Conservation (phyloP, 768 basidiomycete genomes). For the Omphalotus guepiniiformis region DNA sequence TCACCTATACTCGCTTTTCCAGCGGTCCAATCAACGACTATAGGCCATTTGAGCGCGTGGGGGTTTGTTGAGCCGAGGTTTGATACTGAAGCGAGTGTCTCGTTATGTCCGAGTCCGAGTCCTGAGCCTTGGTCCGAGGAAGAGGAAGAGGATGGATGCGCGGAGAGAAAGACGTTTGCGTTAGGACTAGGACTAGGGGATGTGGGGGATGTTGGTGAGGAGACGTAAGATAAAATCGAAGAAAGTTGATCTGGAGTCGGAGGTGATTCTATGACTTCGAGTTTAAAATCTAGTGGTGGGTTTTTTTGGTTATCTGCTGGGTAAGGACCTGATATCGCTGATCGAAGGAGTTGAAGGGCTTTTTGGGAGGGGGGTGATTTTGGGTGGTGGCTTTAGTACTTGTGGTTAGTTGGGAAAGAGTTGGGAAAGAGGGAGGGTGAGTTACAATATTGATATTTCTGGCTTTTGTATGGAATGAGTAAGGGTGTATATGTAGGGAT, state of each 20-base stretch:
- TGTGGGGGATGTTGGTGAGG: constrained; percentile 23
- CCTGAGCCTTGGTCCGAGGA: constrained; percentile 28
- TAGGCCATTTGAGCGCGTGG: constrained; percentile 60
- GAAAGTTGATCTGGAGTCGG: constrained; percentile 67
- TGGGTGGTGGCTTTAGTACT: constrained; percentile 51
- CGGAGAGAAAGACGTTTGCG: constrained; percentile 51
- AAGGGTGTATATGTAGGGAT: background rate
- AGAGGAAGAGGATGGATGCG: constrained; percentile 49
- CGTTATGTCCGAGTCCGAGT: background rate
- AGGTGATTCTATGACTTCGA: constrained; percentile 64
- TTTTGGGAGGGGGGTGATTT: constrained; percentile 60
- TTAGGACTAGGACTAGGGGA: constrained; percentile 26
- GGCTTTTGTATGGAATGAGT: constrained; percentile 29
- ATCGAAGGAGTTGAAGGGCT: constrained; percentile 56
- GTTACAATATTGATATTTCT: constrained; percentile 66
- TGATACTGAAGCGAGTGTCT: constrained; percentile 18
- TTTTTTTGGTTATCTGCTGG: constrained; percentile 44
- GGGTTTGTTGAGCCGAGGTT: constrained; percentile 53
- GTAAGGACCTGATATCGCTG: constrained; percentile 57
- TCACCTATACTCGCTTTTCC: constrained; percentile 66
- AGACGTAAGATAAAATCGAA: constrained; percentile 62
- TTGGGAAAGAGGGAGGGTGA: constrained; percentile 7
- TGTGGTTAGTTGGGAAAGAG: constrained; percentile 7
- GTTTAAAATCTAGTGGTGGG: constrained; percentile 60
- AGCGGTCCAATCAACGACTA: constrained; percentile 73